Conservation (phyloP, 2,329 filamentous ascomycete genomes). For the Pestalotiopsis sp. region DNA sequence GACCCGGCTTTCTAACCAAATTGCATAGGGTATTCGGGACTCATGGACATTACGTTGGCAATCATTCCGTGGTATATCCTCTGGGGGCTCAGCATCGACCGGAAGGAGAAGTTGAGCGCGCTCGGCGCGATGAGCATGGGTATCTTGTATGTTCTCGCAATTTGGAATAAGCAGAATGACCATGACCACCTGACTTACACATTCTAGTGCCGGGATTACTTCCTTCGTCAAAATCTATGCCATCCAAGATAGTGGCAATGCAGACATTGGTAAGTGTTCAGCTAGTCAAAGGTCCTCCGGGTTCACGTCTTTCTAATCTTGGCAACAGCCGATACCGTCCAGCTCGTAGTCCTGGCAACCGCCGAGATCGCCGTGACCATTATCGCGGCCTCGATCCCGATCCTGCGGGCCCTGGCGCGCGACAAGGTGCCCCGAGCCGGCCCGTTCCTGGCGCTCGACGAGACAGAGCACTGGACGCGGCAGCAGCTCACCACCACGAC, state of each 20-base stretch:
- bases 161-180: not conserved
- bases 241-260: conserved; percentile 17
- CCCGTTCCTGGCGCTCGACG: conserved; percentile 4
- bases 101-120: conserved; percentile 43
- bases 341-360: conserved; percentile 19
- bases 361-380: conserved; percentile 34
- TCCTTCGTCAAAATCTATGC: conserved; percentile 34
- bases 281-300: not conserved
- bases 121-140: conserved; percentile 47
- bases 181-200: not conserved
- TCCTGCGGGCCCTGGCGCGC: conserved; percentile 28
- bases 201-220: conserved; percentile 32
- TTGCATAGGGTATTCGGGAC: conserved; percentile 32
- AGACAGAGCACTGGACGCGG: conserved; percentile 5
- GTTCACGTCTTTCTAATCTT: not conserved
- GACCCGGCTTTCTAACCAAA: conserved; percentile 9
- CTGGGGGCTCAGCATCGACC: conserved; percentile 41
- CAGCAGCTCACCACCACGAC: not conserved
- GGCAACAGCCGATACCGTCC: conserved; percentile 10
- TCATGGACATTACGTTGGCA: conserved; percentile 43
- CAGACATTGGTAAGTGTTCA: conserved; percentile 17
- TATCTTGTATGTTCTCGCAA: conserved; percentile 35
- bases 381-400: conserved; percentile 33
- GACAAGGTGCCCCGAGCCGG: conserved; percentile 13
- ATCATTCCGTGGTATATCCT: conserved; percentile 44